Conservation (phyloP, 2,329 filamentous ascomycete species). For the Alternaria arbusti region DNA sequence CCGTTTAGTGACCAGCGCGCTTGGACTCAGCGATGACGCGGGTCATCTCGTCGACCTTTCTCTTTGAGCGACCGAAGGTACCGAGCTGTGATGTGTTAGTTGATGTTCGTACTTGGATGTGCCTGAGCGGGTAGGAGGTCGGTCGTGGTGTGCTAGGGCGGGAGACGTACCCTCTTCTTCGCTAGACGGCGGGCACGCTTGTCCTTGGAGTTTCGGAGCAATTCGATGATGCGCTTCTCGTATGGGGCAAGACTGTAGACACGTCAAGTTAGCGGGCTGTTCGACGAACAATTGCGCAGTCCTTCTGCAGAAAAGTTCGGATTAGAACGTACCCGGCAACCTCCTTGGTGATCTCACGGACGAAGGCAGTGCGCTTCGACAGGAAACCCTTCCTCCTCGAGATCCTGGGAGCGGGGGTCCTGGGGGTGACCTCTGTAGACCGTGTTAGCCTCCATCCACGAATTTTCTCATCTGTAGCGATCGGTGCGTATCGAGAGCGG, state of each 20-base stretch:
- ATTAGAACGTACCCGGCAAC: conserved; percentile 79
- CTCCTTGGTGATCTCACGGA: conserved; percentile 97
- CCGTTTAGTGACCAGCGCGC: conserved; percentile 70
- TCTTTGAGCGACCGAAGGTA: conserved; percentile 98
- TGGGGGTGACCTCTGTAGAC: conserved; percentile 58
- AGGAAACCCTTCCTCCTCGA: conserved; percentile 89
- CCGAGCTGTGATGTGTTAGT: conserved; percentile 71
- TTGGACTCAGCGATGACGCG: conserved; percentile 97
- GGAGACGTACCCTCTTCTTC: conserved; percentile 88
- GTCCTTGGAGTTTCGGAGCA: conserved; percentile 98
- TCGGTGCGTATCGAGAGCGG: conserved; percentile 18
- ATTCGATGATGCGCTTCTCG: conserved; percentile 98
- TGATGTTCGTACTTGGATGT: conserved; percentile 7
- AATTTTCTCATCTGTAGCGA: conserved; percentile 13
- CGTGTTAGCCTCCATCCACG: conserved; percentile 31
- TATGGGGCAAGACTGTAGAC: conserved; percentile 52
- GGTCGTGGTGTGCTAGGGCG: conserved; percentile 1
- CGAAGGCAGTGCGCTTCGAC: conserved; percentile 96
- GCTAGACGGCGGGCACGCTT: conserved; percentile 99
- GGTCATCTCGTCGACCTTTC: conserved; percentile 99
- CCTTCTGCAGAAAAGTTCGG: not conserved
- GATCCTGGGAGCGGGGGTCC: conserved; percentile 57
- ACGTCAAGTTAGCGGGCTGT: conserved; percentile 12
- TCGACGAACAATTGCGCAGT: not conserved
- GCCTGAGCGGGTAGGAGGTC: not conserved